Conservation (phyloP, 106 monocot species). For the Dactylorhiza incarnata region DNA sequence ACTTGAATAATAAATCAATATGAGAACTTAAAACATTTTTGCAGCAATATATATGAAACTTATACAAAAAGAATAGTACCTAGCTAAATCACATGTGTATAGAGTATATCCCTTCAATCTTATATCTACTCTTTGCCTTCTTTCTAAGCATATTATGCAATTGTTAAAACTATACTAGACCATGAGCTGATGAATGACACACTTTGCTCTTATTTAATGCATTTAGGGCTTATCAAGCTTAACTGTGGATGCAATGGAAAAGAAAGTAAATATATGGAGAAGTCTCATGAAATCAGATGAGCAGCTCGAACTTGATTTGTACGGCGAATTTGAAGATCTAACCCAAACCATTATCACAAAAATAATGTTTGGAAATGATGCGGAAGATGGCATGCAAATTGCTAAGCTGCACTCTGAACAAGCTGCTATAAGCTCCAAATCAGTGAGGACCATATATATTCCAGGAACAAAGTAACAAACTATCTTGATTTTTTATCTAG, state of each 20-base stretch:
- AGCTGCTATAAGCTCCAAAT: conserved; percentile 3
- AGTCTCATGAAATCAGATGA: conserved; percentile 10
- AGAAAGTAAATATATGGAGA: neutral
- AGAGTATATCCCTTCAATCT: too few species aligned
- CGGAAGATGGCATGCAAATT: neutral
- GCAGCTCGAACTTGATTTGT: conserved; percentile 4
- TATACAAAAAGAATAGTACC: too few species aligned
- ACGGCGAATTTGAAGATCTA: conserved; percentile 4
- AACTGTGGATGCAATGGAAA: neutral
- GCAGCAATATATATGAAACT: too few species aligned
- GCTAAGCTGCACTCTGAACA: conserved; percentile 7
- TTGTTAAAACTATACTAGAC: too few species aligned
- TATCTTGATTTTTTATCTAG: neutral
- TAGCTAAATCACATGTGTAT: too few species aligned
- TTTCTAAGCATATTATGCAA: too few species aligned
- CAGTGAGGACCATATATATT: conserved; percentile 9
- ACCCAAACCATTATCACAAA: conserved; percentile 1
- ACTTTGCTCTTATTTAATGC: neutral
- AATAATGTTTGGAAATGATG: conserved; percentile 10
- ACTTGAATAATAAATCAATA: too few species aligned
- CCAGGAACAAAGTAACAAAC: conserved; percentile 7
- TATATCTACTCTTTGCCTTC: too few species aligned
- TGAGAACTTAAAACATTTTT: too few species aligned
- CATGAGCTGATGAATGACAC: neutral
- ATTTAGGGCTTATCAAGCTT: neutral